phyloP scores from a whole-genome alignment of 1,284 basidiomycete genomes.

The Cutaneotrichosporon dermatis region DNA sequence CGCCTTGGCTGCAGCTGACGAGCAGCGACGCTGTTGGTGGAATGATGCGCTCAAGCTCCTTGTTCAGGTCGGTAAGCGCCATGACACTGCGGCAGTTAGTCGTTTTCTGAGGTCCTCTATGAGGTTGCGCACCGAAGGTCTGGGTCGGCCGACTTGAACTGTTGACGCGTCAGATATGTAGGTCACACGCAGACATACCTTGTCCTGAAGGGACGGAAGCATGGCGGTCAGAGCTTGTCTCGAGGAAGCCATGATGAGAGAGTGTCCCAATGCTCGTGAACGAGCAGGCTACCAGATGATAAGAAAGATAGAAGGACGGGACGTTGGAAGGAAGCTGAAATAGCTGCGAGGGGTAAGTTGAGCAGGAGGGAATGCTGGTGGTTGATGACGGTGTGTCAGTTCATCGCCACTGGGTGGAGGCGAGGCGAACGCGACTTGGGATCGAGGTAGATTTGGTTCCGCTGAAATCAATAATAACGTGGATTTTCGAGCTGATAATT shows the following conservation, averaged over 20 bases:
- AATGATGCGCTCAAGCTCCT: conserved; percentile 71
- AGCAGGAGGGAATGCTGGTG: too few species aligned
- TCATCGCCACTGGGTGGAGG: too few species aligned
- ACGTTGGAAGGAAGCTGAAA: too few species aligned
- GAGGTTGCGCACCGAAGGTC: conserved; percentile 33
- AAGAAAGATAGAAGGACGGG: background rate
- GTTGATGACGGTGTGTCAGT: too few species aligned
- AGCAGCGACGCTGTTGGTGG: conserved; percentile 6
- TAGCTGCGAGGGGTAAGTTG: too few species aligned
- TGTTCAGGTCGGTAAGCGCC: conserved; percentile 86
- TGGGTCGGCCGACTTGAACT: conserved; percentile 43
- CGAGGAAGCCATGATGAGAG: conserved; percentile 9
- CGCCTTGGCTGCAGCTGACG: background rate
- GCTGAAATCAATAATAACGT: too few species aligned
- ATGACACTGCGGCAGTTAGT: conserved; percentile 63
- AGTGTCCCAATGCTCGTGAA: background rate
- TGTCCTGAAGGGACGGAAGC: conserved; percentile 20
- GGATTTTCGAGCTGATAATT: too few species aligned
- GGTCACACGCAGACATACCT: conserved; percentile 8
- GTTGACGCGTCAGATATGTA: background rate
- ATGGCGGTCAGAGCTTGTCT: conserved; percentile 14
- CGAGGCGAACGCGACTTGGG: too few species aligned
- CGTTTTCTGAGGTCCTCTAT: too few species aligned
- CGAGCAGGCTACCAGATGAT: background rate
- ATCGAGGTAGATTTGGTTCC: too few species aligned